Evolutionary conservation across 495 filamentous ascomycete genomes (phyloP), one percentile per base, ranked within the genome.

Genomic region (Glarea lozoyensis): DNA sequence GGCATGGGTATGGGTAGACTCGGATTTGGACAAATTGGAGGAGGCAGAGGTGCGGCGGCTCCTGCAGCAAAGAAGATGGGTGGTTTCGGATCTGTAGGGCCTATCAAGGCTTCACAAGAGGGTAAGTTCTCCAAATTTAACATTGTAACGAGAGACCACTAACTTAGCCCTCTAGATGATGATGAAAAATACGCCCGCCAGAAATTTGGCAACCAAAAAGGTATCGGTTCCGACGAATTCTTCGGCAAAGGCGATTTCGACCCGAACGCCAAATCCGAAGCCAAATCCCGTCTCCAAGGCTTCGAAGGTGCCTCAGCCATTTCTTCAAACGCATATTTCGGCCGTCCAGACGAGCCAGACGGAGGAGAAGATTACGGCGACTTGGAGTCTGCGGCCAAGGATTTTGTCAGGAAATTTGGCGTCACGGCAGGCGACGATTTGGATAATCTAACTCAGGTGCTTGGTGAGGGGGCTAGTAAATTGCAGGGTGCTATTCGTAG

Each of bases 171-270:
- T 45, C 22, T n/a, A 81, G 83, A 79, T 42, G 81, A 90, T 24
- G 74, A 73, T 5, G 79, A 90, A 53, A 69, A 68, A 48, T 88
- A 81, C 54, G 85, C 86, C 2, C 80, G 84, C 45, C 59, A 70
- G 53, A 90, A 89, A 58, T 98, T 98, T 50, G 92, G 89, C 43
- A 63, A 60, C 40, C 92, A 98, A 65, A 97, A 95, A 70, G 84
- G 84, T 60, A 98, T 98, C 52, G 95, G 88, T 1, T 94, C 87
- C 2, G 92, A 98, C 63, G 92, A 98, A 54, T 96, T 94, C 68
- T 98, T 98, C 59, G 88, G 89, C 45, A 90, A 89, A 54, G 84
- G 86, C 19, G 64, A 73, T 37, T 97, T 82, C 57, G 87, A 98
- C 52, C 78, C 89, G 21, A 65, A 68, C 24, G 79, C 82, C 3